These are phyloP conservation scores for Heterobasidion occidentale DNA, from an alignment of 1,284 basidiomycete genomes.

Conservation along the genomic window DNA sequence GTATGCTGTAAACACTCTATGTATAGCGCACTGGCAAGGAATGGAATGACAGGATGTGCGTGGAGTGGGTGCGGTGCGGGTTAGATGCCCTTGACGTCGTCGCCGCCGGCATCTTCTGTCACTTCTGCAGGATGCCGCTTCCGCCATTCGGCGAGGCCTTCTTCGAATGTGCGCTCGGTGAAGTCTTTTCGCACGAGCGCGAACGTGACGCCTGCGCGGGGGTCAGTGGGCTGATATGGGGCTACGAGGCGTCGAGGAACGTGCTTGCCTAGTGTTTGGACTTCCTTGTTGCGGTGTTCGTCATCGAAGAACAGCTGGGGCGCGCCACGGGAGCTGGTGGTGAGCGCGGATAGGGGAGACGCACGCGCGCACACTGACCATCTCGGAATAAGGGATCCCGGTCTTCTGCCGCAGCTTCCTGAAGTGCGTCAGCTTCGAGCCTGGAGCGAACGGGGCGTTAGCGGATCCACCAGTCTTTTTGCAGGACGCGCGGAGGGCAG, in stretches of 20 bases:
- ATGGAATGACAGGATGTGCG: too few species aligned
- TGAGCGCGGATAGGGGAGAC: conserved; percentile 1
- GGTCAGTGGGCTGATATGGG: conserved; percentile 4
- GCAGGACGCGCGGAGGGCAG: neutral
- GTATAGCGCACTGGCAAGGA: too few species aligned
- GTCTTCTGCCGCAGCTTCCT: conserved; percentile 69
- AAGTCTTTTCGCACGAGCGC: conserved; percentile 46
- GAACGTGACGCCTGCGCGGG: conserved; percentile 63
- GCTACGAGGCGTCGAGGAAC: neutral
- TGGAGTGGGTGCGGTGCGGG: neutral
- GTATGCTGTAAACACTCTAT: too few species aligned
- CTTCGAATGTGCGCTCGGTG: conserved; percentile 46
- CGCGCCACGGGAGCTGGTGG: neutral
- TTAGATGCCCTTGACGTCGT: conserved; percentile 2
- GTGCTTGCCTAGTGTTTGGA: conserved; percentile 57
- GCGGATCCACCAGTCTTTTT: neutral
- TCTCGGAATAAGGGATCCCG: conserved; percentile 76
- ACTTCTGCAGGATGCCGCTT: conserved; percentile 28
- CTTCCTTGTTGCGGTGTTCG: conserved; percentile 70
- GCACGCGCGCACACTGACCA: conserved; percentile 42
- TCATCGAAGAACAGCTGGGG: conserved; percentile 81
- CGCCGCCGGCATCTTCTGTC: conserved; percentile 17
- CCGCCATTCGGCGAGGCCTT: conserved; percentile 58
- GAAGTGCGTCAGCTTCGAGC: conserved; percentile 82
- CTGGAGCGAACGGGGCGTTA: conserved; percentile 23